A percentile compares a stretch with the other conserved stretches of the same genome.
phyloP scores from a whole-genome alignment of 768 basidiomycete species.

The Brasilioporus rufonigricans region DNA sequence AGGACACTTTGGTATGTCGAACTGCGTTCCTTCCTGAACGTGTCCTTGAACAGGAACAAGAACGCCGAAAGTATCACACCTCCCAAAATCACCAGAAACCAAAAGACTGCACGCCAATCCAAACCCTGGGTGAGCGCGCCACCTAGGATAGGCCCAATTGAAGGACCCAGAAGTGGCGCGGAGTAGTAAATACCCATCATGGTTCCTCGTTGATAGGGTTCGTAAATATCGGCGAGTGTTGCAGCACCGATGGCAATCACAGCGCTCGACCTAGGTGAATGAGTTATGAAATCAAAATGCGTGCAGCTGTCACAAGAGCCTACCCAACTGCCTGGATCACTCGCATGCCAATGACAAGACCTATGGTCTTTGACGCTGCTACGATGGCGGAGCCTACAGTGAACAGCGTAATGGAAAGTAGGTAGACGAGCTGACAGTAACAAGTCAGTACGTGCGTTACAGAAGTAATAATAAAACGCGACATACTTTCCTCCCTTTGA shows the following conservation, averaged over 20 bases:
- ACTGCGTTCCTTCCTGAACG: conserved; percentile 82
- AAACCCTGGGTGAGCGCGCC: conserved; percentile 65
- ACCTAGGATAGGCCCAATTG: conserved; percentile 67
- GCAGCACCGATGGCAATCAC: conserved; percentile 69
- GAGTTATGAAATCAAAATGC: neutral
- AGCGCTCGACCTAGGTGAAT: conserved; percentile 50
- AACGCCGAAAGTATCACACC: conserved; percentile 56
- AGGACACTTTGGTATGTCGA: conserved; percentile 71
- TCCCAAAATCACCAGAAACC: conserved; percentile 71
- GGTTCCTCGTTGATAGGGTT: conserved; percentile 68
- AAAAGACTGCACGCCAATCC: conserved; percentile 83
- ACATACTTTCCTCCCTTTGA: conserved; percentile 69
- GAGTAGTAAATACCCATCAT: conserved; percentile 84
- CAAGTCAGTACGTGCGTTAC: neutral
- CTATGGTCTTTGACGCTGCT: conserved; percentile 54
- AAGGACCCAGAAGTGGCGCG: conserved; percentile 73
- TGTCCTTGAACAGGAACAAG: conserved; percentile 75
- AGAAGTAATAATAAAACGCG: neutral
- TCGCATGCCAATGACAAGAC: conserved; percentile 64
- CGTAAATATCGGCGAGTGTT: conserved; percentile 77
- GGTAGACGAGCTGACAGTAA: conserved; percentile 47
- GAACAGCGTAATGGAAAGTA: conserved; percentile 51
- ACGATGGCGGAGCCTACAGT: conserved; percentile 56
- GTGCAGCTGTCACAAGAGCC: neutral
- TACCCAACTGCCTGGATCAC: conserved; percentile 63